Evolutionary conservation across 257 asterid species (phyloP), one percentile per base, ranked within the genome.

Genomic region (Rhazya stricta): DNA sequence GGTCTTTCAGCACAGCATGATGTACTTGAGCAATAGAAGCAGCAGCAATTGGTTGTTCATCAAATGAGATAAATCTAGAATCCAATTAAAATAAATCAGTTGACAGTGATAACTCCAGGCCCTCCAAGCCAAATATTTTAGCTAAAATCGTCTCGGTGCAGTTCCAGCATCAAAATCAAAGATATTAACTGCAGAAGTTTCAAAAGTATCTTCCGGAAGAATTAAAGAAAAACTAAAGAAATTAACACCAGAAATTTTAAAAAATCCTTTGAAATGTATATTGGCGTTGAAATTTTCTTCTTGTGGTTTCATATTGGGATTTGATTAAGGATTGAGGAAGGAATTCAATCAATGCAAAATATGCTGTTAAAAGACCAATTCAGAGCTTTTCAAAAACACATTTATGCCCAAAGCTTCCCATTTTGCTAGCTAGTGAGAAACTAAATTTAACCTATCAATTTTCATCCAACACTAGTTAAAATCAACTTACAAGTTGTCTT

Each of bases 11-110:
- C 34, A 89, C 74, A 77, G 97, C 99, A 77, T 69, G 97, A 84
- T 94, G 99, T 71, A 94, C 99, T 86, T 94, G 99, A 79, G 97
- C 97, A 84, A 94, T 92, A 39, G 99, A 94, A 76, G 99, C 99
- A 81, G 99, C 99, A 81, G 99, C 99, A 84, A 92, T 82, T 5
- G 99, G 97, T 79, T 78, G 83, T 84, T 92, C 97, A 78, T 92
- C 95, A 74, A 94, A 92, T 27, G 90, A 86, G 53, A 87, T 80
- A 81, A 94, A 94, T 84, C 98, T 93, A 88, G 78, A 51, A 69
- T 72, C 45, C 74, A 83, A 60, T 77, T 72, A 75, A 84, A 65
- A 51, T 75, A 74, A 79, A 60, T 18, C 42, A 46, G 73, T 10
- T 12, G 67, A 70, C 79, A 77, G 46, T 71, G 71, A 77, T 48